These are phyloP conservation scores for Ailanthus altissimus DNA, from an alignment of 345 rosid genomes.

Conservation along the genomic window DNA sequence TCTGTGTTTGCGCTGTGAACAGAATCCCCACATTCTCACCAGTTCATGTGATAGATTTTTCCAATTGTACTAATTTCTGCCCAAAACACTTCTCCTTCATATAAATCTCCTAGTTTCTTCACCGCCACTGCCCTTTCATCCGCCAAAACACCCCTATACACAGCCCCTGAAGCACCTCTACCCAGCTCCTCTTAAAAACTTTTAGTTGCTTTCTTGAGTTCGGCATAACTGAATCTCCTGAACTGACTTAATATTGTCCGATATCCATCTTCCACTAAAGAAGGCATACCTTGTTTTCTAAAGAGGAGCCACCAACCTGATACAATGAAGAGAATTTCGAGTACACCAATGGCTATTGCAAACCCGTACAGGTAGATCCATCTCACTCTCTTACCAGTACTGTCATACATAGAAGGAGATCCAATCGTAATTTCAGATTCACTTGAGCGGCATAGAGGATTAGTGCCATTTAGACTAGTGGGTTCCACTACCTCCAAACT, in stretches of 20 bases:
- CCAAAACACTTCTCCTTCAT: constrained; percentile 49
- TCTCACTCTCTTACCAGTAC: constrained; percentile 25
- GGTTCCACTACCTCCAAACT: constrained; percentile 4
- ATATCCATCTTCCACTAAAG: constrained; percentile 30
- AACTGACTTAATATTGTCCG: constrained; percentile 27
- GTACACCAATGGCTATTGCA: constrained; percentile 33
- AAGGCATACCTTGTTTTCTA: constrained; percentile 10
- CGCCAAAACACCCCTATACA: constrained; percentile 46
- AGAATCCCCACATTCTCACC: constrained; percentile 56
- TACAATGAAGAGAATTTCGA: constrained; percentile 33
- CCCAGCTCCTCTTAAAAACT: constrained; percentile 44
- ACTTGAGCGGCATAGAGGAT: constrained; percentile 8
- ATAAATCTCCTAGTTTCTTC: constrained; percentile 45
- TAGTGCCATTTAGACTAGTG: neutral
- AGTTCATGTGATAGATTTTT: constrained; percentile 57
- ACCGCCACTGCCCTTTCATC: constrained; percentile 49
- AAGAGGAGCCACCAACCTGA: constrained; percentile 40
- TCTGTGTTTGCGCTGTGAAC: constrained; percentile 42
- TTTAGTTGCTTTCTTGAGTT: constrained; percentile 41
- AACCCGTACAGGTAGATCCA: constrained; percentile 46
- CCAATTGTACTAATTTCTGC: constrained; percentile 57
- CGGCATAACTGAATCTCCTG: constrained; percentile 35
- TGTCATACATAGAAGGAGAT: constrained; percentile 26
- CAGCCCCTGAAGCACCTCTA: constrained; percentile 52
- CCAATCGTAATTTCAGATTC: neutral